Percentiles rank a stretch among this genome's conserved stretches.
Evolutionary conservation across 345 rosid species (phyloP).

Genomic region (Hibiscus syriacus): DNA sequence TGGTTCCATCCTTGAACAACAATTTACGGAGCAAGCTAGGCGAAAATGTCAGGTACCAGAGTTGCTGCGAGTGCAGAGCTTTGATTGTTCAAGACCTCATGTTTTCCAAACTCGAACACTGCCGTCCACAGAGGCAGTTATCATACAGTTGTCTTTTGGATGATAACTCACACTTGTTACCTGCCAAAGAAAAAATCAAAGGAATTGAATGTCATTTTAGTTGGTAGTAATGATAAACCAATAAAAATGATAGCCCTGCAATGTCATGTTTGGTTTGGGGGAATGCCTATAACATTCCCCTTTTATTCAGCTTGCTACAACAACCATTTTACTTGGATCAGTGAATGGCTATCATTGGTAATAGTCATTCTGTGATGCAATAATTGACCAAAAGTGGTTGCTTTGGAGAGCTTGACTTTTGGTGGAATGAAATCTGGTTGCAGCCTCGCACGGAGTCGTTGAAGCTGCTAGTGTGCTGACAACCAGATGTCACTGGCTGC

Average conservation of each 20-base stretch:
- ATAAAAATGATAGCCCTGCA: background rate
- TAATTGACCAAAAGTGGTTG: no score
- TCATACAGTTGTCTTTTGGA: constrained; percentile 72
- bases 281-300: no score
- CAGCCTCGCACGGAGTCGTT: no score
- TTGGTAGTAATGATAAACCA: background rate
- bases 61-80: background rate
- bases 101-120: constrained; percentile 79
- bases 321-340: no score
- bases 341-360: no score
- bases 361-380: no score
- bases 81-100: constrained; percentile 18
- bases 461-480: background rate
- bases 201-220: background rate
- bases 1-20: background rate
- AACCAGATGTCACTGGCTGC: background rate
- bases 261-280: no score
- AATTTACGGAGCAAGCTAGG: background rate
- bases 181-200: constrained; percentile 30
- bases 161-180: constrained; percentile 95
- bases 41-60: background rate
- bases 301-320: no score
- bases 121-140: constrained; percentile 86
- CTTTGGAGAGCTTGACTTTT: no score
- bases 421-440: no score